phyloP scores from a whole-genome alignment of 257 asterid genomes.

The Solanum bulbocastanum region DNA sequence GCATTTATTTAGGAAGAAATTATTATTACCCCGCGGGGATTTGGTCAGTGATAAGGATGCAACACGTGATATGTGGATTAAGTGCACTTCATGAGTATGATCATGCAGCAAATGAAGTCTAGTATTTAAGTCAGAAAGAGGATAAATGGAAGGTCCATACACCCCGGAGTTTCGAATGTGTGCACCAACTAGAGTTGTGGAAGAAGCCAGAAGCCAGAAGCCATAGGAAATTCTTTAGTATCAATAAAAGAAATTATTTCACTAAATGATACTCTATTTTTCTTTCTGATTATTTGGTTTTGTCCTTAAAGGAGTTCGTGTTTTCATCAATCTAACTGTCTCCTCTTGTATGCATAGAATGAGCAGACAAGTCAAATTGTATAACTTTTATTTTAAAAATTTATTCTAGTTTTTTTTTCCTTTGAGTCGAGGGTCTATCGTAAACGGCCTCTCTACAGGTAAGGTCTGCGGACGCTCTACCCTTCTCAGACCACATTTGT shows the following conservation, averaged over 20 bases:
- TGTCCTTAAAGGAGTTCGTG: background rate
- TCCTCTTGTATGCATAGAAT: background rate
- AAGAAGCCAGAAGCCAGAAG: background rate
- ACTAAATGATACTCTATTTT: background rate
- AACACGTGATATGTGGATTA: background rate
- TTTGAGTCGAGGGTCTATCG: background rate
- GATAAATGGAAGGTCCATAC: background rate
- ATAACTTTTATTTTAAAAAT: background rate
- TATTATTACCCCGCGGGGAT: background rate
- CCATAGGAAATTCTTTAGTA: background rate
- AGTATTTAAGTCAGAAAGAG: background rate
- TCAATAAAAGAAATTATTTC: background rate
- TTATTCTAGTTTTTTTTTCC: background rate
- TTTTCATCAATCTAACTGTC: background rate
- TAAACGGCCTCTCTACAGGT: background rate
- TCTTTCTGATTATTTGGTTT: background rate
- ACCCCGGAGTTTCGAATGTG: background rate
- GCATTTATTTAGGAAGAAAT: background rate
- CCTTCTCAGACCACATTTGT: too few relatives aligned
- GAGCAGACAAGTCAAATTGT: background rate
- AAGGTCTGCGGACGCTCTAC: background rate
- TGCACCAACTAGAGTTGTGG: background rate
- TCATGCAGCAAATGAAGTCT: background rate
- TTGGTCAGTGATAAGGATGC: background rate
- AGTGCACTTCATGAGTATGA: background rate